Conservation (phyloP, 768 basidiomycete species). For the Tremella yokohamensis region DNA sequence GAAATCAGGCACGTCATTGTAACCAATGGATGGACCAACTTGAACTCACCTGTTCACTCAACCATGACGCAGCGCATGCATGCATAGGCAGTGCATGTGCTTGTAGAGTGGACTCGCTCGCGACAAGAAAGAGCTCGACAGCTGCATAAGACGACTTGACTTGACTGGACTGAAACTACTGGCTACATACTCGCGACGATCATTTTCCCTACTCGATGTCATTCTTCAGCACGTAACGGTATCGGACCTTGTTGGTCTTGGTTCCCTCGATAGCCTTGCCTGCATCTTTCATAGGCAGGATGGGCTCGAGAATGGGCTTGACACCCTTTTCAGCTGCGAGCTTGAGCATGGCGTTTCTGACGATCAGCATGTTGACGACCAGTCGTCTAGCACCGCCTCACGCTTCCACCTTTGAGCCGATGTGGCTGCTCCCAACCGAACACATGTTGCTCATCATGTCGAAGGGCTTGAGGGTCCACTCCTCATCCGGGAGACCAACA, state of each 20-base stretch:
- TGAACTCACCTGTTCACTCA: too few species aligned
- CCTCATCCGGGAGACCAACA: conserved; percentile 59
- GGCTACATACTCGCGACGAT: too few species aligned
- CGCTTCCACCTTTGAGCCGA: conserved; percentile 60
- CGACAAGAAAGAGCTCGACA: too few species aligned
- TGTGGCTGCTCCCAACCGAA: conserved; percentile 50
- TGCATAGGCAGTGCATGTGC: too few species aligned
- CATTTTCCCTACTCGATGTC: conserved; percentile 31
- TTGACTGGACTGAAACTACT: too few species aligned
- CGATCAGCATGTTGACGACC: conserved; percentile 2
- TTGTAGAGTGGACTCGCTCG: too few species aligned
- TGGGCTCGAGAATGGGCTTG: conserved; percentile 54
- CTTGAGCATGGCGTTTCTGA: conserved; percentile 58
- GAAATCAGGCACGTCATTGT: too few species aligned
- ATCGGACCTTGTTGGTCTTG: conserved; percentile 57
- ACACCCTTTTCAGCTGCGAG: conserved; percentile 60
- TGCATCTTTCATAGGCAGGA: conserved; percentile 56
- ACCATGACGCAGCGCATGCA: too few species aligned
- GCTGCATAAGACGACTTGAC: too few species aligned
- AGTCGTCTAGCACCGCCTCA: conserved; percentile 24
- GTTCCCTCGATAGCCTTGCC: conserved; percentile 57
- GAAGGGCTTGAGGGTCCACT: conserved; percentile 33
- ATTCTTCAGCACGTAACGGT: conserved; percentile 58
- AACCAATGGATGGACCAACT: too few species aligned
- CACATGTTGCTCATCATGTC: conserved; percentile 28